Evolutionary conservation across 192 early-diverging fungal genomes (phyloP).

Genomic region (Ramicandelaber brevisporus): DNA sequence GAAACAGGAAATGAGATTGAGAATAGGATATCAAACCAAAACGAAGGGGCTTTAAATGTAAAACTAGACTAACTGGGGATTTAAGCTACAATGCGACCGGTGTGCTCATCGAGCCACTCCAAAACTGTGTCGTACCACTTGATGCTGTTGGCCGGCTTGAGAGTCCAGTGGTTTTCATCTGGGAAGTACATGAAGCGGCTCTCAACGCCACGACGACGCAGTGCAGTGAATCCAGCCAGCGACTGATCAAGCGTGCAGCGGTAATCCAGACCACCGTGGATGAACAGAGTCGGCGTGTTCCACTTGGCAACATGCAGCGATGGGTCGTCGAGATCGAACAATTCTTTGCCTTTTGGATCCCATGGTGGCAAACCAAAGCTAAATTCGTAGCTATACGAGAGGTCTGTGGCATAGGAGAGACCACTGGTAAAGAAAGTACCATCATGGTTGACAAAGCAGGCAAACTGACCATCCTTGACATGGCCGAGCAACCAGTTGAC

Average conservation of each 20-base stretch:
- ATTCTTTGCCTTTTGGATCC: slow-evolving; percentile 18
- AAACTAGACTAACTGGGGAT: too few relatives aligned
- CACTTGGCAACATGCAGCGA: slow-evolving; percentile 36
- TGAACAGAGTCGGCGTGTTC: slow-evolving; percentile 56
- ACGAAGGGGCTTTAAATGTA: too few relatives aligned
- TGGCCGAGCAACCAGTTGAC: slow-evolving; percentile 75
- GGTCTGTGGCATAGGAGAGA: slow-evolving; percentile 45
- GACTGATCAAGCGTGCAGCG: slow-evolving; percentile 41
- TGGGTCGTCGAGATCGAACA: slow-evolving; percentile 48
- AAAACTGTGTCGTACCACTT: slow-evolving; percentile 47
- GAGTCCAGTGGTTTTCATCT: slow-evolving; percentile 49
- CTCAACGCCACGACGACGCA: slow-evolving; percentile 41
- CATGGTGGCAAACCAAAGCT: slow-evolving; percentile 42
- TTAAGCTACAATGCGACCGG: too few relatives aligned
- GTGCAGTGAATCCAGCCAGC: slow-evolving; percentile 44
- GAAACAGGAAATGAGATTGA: too few relatives aligned
- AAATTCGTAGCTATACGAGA: slow-evolving; percentile 47
- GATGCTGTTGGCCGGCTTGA: slow-evolving; percentile 50
- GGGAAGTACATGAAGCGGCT: slow-evolving; percentile 49
- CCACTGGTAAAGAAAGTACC: slow-evolving; percentile 43
- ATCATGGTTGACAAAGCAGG: slow-evolving; percentile 50
- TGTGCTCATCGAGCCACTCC: slow-evolving; percentile 35
- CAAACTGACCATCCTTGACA: slow-evolving; percentile 41
- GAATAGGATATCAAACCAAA: too few relatives aligned
- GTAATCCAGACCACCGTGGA: slow-evolving; percentile 45